These are phyloP conservation scores for Colletotrichum sp. DNA, from an alignment of 2,329 filamentous ascomycete species.

Conservation along the genomic window DNA sequence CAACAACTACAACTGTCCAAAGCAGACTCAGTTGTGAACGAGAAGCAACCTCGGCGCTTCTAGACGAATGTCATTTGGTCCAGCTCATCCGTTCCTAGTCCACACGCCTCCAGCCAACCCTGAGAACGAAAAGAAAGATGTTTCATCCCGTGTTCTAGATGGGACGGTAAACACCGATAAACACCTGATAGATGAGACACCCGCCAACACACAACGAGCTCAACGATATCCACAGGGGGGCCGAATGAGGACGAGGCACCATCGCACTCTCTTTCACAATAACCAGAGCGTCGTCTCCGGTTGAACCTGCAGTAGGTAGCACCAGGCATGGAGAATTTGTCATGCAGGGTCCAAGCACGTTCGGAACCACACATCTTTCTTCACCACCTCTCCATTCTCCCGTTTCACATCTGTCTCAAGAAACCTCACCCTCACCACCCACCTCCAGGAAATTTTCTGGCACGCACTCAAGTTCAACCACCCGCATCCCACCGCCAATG, in stretches of 20 bases:
- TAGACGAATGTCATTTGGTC: background rate
- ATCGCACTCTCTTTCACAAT: background rate
- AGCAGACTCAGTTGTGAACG: background rate
- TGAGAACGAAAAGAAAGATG: background rate
- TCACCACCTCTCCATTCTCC: background rate
- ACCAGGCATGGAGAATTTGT: conserved; percentile 11
- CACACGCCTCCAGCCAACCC: background rate
- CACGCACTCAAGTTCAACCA: background rate
- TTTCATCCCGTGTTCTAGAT: conserved; percentile 19
- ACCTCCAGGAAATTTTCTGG: background rate
- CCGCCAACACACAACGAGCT: background rate
- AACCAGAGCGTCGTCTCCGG: background rate
- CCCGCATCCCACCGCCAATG: background rate
- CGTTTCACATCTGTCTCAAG: conserved; percentile 23
- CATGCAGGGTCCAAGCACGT: conserved; percentile 16
- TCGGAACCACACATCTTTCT: background rate
- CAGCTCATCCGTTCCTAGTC: background rate
- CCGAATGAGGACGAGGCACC: background rate
- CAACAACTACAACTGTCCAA: background rate
- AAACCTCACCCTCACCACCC: background rate
- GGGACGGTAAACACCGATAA: conserved; percentile 18
- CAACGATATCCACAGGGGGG: background rate
- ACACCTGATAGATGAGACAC: conserved; percentile 15
- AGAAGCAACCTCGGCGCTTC: background rate
- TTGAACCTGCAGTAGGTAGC: background rate